Evolutionary conservation across 441 rosid species (phyloP), one percentile per base, ranked within the genome.

Genomic region (Sinapis alba): DNA sequence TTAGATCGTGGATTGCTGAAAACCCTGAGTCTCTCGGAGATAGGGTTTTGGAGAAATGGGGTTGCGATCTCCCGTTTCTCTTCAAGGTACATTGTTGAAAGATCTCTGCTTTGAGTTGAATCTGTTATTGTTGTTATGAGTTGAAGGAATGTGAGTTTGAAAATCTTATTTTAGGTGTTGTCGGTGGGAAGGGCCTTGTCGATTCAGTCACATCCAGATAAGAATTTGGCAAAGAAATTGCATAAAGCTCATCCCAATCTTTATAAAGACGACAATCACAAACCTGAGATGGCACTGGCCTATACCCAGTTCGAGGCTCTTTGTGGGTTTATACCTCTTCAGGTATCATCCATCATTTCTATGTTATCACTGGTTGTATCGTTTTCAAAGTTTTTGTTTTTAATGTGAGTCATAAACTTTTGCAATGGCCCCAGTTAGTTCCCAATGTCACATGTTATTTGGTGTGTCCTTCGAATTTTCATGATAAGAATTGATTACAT

Each of bases 251-350:
- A 54, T 45, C 99, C 99, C 21, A 72, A 88, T 84, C 80, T 84
- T 58, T 96, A 93, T 43, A 92, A 88, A 86, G 98, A 96, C 65
- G 94, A 75, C 45, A 96, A 90, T 82, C 99, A 96, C 81, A 96
- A 96, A 82, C 98, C 96, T 38, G 99, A 96, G 79, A 96, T 96
- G 98, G 99, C 99, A 69, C 84, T 96, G 85, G 99, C 99, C 0
- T 80, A 90, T 61, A 96, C 98, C 3, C 83, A 91, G 71, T 93
- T 91, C 69, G 95, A 91, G 75, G 99, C 99, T 36, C 90, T 95
- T 8, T 93, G 96, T 75, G 88, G 99, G 28, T 91, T 95, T 74
- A 80, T 91, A 65, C 81, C 86, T 81, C 85, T 83, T 38, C 83
- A 87, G 96, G 99, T 96, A 74, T 12, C 30, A 7, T 45, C n/a